Evolutionary conservation across 2,329 filamentous ascomycete genomes (phyloP).

Genomic region (Capronia coronata): DNA sequence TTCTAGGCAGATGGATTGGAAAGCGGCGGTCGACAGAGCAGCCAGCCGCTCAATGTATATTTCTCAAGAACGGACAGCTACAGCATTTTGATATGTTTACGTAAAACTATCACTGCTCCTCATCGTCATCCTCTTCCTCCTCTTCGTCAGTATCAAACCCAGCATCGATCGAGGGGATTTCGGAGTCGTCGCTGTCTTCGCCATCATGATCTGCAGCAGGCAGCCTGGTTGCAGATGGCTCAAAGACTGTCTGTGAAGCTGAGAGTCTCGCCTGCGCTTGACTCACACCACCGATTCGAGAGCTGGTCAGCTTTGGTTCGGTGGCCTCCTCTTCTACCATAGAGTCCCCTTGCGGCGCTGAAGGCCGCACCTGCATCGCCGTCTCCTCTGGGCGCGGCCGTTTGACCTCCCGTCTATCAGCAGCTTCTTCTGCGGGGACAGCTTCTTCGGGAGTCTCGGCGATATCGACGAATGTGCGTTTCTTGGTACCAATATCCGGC

Average conservation of each 20-base stretch:
- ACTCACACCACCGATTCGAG: background rate
- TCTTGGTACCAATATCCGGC: background rate
- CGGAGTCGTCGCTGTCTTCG: constrained; percentile 42
- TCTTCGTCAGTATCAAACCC: constrained; percentile 44
- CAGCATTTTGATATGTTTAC: too few relatives aligned
- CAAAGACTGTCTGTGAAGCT: background rate
- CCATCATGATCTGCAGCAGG: constrained; percentile 18
- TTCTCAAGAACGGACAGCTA: too few relatives aligned
- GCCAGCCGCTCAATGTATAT: too few relatives aligned
- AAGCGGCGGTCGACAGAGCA: too few relatives aligned
- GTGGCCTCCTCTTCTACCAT: background rate
- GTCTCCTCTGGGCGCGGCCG: background rate
- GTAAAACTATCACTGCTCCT: too few relatives aligned
- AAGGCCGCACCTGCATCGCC: background rate
- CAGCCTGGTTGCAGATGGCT: background rate
- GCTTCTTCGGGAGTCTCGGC: constrained; percentile 36
- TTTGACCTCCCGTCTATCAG: constrained; percentile 35
- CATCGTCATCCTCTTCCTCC: constrained; percentile 33
- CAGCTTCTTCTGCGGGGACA: constrained; percentile 42
- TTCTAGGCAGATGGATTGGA: too few relatives aligned
- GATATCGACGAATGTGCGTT: background rate
- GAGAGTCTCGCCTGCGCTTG: background rate
- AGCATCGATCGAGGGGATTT: constrained; percentile 45
- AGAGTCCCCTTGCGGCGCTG: background rate
- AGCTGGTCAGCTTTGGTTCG: background rate